These are phyloP conservation scores for Sclerotinia trifoliorum DNA, from an alignment of 2,329 filamentous ascomycete genomes.

Conservation along the genomic window DNA sequence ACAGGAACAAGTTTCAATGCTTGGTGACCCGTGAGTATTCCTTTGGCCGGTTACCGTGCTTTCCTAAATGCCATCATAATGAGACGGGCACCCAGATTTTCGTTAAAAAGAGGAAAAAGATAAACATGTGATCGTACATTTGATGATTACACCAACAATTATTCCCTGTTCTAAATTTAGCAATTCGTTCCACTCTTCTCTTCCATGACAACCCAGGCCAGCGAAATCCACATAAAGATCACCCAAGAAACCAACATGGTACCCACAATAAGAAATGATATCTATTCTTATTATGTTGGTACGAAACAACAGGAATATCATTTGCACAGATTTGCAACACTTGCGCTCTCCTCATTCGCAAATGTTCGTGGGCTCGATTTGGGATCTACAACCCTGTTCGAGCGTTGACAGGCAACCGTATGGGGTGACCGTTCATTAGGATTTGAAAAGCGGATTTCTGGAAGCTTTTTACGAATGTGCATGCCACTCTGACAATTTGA, in stretches of 20 bases:
- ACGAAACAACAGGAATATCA: neutral
- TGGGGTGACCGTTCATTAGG: neutral
- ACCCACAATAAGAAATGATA: neutral
- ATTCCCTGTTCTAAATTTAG: neutral
- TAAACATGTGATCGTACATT: neutral
- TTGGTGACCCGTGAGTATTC: neutral
- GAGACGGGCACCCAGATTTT: neutral
- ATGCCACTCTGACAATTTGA: neutral
- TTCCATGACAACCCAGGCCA: neutral
- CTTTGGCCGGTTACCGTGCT: neutral
- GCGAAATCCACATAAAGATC: neutral
- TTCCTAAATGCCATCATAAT: neutral
- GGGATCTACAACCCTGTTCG: conserved; percentile 1
- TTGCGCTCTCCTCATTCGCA: neutral
- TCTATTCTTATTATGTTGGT: neutral
- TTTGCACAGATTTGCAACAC: neutral
- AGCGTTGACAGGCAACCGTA: conserved; percentile 4
- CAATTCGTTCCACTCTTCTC: neutral
- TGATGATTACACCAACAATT: neutral
- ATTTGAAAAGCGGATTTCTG: neutral
- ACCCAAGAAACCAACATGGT: neutral
- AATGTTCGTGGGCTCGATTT: neutral
- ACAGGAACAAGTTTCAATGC: neutral
- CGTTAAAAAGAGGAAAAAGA: conserved; percentile 1
- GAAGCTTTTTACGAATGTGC: neutral